Evolutionary conservation across 495 filamentous ascomycete genomes (phyloP).

Genomic region (Daldinia loculata): DNA sequence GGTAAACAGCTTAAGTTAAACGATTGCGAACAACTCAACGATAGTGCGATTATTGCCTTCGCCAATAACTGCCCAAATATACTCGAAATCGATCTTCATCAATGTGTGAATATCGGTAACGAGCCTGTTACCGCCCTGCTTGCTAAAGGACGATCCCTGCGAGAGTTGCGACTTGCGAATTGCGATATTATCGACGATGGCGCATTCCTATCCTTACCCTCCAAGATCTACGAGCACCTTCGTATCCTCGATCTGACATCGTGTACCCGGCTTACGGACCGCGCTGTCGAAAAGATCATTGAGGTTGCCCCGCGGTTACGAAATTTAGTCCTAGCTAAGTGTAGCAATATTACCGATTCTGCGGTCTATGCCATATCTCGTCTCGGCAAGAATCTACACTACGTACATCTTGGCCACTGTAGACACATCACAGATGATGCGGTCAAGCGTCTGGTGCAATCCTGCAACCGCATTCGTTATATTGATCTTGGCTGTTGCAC

Average conservation of each 20-base stretch:
- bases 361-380: conserved; percentile 87
- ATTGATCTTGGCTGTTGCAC: conserved; percentile 96
- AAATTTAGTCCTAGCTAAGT: conserved; percentile 94
- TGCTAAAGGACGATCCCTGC: conserved; percentile 76
- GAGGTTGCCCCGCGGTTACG: conserved; percentile 85
- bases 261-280: conserved; percentile 82
- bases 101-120: conserved; percentile 82
- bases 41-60: conserved; percentile 82
- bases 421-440: conserved; percentile 86
- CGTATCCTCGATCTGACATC: conserved; percentile 94
- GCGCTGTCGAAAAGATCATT: conserved; percentile 86
- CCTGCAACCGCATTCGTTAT: conserved; percentile 94
- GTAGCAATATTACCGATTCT: conserved; percentile 87
- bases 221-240: conserved; percentile 78
- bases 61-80: conserved; percentile 89
- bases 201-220: conserved; percentile 85
- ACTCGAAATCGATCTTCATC: conserved; percentile 93
- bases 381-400: conserved; percentile 95
- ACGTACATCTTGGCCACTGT: conserved; percentile 95
- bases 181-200: conserved; percentile 83
- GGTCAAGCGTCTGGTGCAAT: conserved; percentile 80
- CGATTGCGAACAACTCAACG: conserved; percentile 79
- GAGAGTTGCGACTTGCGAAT: conserved; percentile 86
- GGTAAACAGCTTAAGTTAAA: conserved; percentile 85
- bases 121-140: conserved; percentile 81